Evolutionary conservation across 495 filamentous ascomycete species (phyloP).

Genomic region (Aspergillus egyptiacus): DNA sequence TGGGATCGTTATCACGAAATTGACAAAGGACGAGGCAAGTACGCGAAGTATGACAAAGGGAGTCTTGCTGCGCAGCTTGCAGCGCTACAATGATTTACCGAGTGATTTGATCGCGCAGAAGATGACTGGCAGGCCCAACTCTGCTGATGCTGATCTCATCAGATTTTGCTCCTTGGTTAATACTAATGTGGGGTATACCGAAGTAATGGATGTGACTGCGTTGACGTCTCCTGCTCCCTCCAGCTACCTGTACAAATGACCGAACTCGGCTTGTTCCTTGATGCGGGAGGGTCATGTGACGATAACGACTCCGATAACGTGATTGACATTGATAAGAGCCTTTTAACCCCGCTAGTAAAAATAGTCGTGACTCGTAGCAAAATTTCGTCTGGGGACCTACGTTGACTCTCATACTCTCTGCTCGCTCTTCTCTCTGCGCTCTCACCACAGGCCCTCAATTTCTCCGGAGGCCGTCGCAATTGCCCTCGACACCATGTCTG

Average conservation of each 20-base stretch:
- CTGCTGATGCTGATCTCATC: neutral
- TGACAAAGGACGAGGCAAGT: constrained; percentile 94
- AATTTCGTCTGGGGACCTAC: constrained; percentile 27
- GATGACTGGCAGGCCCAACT: constrained; percentile 1
- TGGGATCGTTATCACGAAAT: constrained; percentile 97
- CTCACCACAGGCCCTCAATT: constrained; percentile 24
- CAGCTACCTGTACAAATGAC: too few species aligned
- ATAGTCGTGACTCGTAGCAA: constrained; percentile 21
- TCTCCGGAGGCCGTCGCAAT: constrained; percentile 16
- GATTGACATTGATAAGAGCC: constrained; percentile 40
- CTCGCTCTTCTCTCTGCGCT: constrained; percentile 10
- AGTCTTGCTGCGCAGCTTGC: constrained; percentile 44
- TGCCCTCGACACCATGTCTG: constrained; percentile 46
- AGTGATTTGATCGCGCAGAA: neutral
- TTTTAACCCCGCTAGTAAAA: constrained; percentile 26
- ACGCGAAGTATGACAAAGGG: constrained; percentile 92
- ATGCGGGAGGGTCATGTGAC: constrained; percentile 23
- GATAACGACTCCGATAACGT: constrained; percentile 35
- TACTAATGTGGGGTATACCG: too few species aligned
- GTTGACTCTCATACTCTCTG: constrained; percentile 19
- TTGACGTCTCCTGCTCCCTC: too few species aligned
- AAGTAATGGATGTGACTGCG: too few species aligned
- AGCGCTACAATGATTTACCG: constrained; percentile 19
- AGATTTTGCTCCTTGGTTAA: neutral
- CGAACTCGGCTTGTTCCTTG: constrained; percentile 7